These are phyloP conservation scores for Taphrina pruni DNA, from an alignment of 1,139 yeast genomes.

Conservation along the genomic window DNA sequence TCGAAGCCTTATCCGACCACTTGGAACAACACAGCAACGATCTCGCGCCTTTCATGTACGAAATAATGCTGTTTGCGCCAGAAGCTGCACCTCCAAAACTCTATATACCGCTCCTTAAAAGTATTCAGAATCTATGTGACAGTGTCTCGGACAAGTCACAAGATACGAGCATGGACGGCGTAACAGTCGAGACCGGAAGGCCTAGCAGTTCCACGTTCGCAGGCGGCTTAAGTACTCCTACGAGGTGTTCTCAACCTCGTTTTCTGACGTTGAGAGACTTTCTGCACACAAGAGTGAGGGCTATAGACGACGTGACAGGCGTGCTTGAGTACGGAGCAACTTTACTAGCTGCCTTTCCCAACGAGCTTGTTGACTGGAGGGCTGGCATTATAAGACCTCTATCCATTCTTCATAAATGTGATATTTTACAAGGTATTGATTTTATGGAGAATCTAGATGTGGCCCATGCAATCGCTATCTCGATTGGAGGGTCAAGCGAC, in stretches of 20 bases:
- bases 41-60: conserved; percentile 1
- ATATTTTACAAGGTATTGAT: background rate
- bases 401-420: conserved; percentile 7
- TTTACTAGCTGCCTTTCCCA: conserved; percentile 19
- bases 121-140: background rate
- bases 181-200: background rate
- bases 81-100: conserved; percentile 5
- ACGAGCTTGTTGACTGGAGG: conserved; percentile 17
- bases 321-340: background rate
- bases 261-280: conserved; percentile 6
- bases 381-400: conserved; percentile 15
- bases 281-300: conserved; percentile 13
- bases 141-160: background rate
- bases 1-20: conserved; percentile 12
- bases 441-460: conserved; percentile 14
- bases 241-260: background rate
- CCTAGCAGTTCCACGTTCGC: background rate
- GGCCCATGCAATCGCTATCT: background rate
- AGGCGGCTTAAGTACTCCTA: background rate
- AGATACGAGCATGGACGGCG: background rate
- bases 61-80: conserved; percentile 24
- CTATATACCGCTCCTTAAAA: background rate
- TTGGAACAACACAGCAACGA: background rate
- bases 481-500: background rate
- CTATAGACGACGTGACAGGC: conserved; percentile 11